Evolutionary conservation across 2,329 filamentous ascomycete genomes (phyloP), one percentile per base, ranked within the genome.

Genomic region (Cordyceps militaris): DNA sequence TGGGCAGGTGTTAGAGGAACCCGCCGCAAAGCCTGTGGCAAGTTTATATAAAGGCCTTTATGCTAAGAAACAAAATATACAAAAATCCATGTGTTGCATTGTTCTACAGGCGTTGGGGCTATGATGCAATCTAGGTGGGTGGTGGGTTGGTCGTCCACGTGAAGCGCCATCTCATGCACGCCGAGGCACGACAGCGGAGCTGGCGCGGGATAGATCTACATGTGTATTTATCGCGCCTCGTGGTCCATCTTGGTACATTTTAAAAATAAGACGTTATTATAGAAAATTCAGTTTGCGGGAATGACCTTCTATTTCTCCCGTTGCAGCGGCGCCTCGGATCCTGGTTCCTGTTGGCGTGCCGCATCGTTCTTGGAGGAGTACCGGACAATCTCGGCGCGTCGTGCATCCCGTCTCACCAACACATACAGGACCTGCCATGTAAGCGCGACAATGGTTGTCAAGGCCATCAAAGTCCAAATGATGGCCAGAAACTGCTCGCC

Each of bases 91-190:
- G 24, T 42, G 26, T 32, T 19, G 32, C 24, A 34, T n/a, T 10
- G n/a, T 21, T 28, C 13, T 21, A 6, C 1, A 10, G 13, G 34
- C 36, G 21, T 24, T 32, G n/a, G 43, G 42, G 23, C 48, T 34
- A 58, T 58, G 56, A 52, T 47, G 48, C 48, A 58, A 58, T 58
- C 21, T 38, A 23, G 6, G 6, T 32, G n/a, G n/a, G n/a, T n/a
- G n/a, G 23, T 44, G 40, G 34, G 16, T n/a, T 38, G n/a, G 30
- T 30, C 38, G 48, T 52, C 42, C 56, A 38, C 56, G 48, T 58
- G 56, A 42, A 46, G 48, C 48, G 44, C 53, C 53, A 32, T 54
- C 40, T 14, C 38, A 44, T 34, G 40, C 19, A 54, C 1, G 21
- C 28, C 19, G n/a, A 42, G 11, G 32, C n/a, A 23, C 43, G 21